These are phyloP conservation scores for Aethionema arabicum DNA, from an alignment of 345 rosid genomes.

Conservation along the genomic window DNA sequence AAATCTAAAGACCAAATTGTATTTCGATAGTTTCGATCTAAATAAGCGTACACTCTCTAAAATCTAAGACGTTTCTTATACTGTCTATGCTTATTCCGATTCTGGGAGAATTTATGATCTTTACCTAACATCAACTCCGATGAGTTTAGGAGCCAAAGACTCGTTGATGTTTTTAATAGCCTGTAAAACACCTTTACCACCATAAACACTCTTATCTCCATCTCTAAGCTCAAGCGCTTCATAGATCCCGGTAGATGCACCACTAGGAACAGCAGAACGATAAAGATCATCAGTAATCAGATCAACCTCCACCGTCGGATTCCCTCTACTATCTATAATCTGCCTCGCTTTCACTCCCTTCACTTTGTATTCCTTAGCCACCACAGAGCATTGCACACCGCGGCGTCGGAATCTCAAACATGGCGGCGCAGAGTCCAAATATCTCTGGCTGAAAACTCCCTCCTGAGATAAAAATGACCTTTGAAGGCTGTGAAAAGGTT, in stretches of 20 bases:
- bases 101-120: neutral
- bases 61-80: neutral
- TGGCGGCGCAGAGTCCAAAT: slow-evolving; percentile 34
- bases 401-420: slow-evolving; percentile 40
- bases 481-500: slow-evolving; percentile 41
- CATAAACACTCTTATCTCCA: slow-evolving; percentile 77
- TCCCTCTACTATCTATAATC: slow-evolving; percentile 97
- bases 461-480: slow-evolving; percentile 37
- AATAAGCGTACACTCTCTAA: slow-evolving; percentile 10
- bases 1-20: neutral
- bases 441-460: slow-evolving; percentile 29
- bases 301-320: slow-evolving; percentile 98
- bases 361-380: slow-evolving; percentile 56
- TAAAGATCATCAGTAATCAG: slow-evolving; percentile 71
- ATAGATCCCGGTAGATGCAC: slow-evolving; percentile 97
- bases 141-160: slow-evolving; percentile 78
- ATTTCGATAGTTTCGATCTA: neutral
- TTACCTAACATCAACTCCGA: slow-evolving; percentile 91
- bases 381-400: slow-evolving; percentile 54
- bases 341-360: slow-evolving; percentile 88
- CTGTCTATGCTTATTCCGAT: neutral
- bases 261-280: slow-evolving; percentile 96
- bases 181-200: slow-evolving; percentile 87
- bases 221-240: slow-evolving; percentile 96
- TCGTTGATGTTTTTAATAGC: slow-evolving; percentile 78